Evolutionary conservation across 768 basidiomycete species (phyloP).

Genomic region (Leucocoprinus leucothites): DNA sequence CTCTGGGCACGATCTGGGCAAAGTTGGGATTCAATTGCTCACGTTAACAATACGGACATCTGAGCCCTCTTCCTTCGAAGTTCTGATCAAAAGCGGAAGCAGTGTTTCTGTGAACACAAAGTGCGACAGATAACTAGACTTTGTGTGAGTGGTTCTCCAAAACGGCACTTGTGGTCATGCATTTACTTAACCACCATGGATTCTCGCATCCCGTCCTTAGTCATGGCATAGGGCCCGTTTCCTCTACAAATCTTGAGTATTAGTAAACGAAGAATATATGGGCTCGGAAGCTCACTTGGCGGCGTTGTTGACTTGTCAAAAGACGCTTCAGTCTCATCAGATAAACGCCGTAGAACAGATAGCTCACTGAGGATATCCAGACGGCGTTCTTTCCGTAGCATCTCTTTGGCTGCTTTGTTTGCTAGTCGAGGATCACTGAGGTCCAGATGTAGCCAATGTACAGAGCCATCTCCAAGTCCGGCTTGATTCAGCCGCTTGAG

Average conservation of each 20-base stretch:
- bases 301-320: conserved; percentile 51
- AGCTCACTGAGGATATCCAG: conserved; percentile 53
- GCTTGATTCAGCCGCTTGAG: conserved; percentile 32
- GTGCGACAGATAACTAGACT: conserved; percentile 47
- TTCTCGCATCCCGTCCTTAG: conserved; percentile 16
- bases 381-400: conserved; percentile 45
- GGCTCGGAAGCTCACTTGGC: not conserved
- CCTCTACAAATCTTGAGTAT: not conserved
- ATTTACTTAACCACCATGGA: conserved; percentile 10
- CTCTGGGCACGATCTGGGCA: not conserved
- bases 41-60: conserved; percentile 66
- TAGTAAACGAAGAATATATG: not conserved
- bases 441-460: conserved; percentile 51
- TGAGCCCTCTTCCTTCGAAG: conserved; percentile 41
- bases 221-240: conserved; percentile 13
- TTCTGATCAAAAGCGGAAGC: conserved; percentile 48
- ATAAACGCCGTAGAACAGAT: not conserved
- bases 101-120: conserved; percentile 54
- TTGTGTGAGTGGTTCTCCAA: not conserved
- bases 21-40: no score
- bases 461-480: conserved; percentile 44
- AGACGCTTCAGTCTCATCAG: not conserved
- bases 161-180: not conserved
- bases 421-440: conserved; percentile 44
- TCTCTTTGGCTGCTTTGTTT: conserved; percentile 45